These are phyloP conservation scores for Cercospora citrullina DNA, from an alignment of 2,329 filamentous ascomycete genomes.

Conservation along the genomic window DNA sequence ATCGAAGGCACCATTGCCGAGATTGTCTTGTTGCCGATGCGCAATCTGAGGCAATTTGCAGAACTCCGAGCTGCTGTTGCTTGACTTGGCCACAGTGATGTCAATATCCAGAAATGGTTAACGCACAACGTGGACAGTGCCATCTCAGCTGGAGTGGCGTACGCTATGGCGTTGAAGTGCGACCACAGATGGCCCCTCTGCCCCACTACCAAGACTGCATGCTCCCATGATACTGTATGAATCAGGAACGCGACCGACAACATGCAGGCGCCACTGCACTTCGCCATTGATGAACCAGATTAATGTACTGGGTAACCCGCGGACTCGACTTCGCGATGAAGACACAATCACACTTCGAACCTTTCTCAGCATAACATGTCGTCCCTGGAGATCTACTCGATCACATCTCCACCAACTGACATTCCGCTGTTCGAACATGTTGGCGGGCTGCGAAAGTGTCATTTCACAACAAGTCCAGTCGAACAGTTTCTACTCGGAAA, in stretches of 20 bases:
- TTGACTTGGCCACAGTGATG: neutral
- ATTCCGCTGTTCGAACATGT: neutral
- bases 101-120: neutral
- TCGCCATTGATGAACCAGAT: neutral
- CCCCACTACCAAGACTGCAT: neutral
- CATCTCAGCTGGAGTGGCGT: neutral
- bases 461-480: neutral
- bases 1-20: neutral
- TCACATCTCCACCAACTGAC: neutral
- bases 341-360: neutral
- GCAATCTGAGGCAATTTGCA: neutral
- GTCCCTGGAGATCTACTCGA: neutral
- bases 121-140: neutral
- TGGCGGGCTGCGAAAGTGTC: neutral
- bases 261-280: neutral
- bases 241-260: neutral
- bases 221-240: neutral
- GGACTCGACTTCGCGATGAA: neutral
- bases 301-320: neutral
- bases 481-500: neutral
- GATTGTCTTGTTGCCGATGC: neutral
- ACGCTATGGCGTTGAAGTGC: neutral
- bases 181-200: neutral
- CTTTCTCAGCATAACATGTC: neutral
- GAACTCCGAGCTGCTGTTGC: neutral